Evolutionary conservation across 352 stramenopile species (phyloP).

Genomic region (Globisporangium lucens): DNA sequence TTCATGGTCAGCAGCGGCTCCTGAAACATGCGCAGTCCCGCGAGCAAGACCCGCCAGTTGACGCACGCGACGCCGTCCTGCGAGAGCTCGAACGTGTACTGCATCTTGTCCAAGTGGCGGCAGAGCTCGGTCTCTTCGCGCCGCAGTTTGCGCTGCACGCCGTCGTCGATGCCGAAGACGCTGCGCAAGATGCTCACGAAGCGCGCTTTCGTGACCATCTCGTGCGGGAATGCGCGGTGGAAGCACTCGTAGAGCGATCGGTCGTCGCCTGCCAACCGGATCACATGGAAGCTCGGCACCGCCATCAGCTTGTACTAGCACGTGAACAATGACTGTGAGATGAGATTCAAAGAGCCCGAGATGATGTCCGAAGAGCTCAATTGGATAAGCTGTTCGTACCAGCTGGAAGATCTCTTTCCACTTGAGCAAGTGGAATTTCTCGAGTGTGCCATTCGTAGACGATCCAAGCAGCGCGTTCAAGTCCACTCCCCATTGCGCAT

Average conservation of each 20-base stretch:
- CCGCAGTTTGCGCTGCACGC: conserved; percentile 20
- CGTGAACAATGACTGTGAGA: not conserved
- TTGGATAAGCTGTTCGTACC: conserved; percentile 20
- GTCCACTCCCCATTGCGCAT: conserved; percentile 9
- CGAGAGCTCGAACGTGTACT: conserved; percentile 60
- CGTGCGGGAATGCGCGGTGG: conserved; percentile 63
- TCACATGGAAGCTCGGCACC: conserved; percentile 37
- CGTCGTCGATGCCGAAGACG: conserved; percentile 42
- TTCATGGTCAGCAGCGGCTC: conserved; percentile 50
- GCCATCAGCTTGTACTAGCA: conserved; percentile 38
- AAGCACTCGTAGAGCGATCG: conserved; percentile 68
- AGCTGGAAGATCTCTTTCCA: conserved; percentile 57
- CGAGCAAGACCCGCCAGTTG: conserved; percentile 68
- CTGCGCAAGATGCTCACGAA: conserved; percentile 63
- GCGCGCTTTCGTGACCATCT: conserved; percentile 62
- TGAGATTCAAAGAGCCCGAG: not conserved
- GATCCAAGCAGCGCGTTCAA: conserved; percentile 6
- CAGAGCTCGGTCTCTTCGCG: conserved; percentile 33
- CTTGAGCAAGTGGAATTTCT: conserved; percentile 61
- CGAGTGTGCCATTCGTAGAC: conserved; percentile 41
- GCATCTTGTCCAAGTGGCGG: conserved; percentile 54
- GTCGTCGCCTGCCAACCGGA: conserved; percentile 56
- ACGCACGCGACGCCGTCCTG: conserved; percentile 45
- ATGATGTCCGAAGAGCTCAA: not conserved
- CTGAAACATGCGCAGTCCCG: conserved; percentile 53